These are phyloP conservation scores for Haplosporangium sp. DNA, from an alignment of 371 early-diverging fungal species.

Conservation along the genomic window DNA sequence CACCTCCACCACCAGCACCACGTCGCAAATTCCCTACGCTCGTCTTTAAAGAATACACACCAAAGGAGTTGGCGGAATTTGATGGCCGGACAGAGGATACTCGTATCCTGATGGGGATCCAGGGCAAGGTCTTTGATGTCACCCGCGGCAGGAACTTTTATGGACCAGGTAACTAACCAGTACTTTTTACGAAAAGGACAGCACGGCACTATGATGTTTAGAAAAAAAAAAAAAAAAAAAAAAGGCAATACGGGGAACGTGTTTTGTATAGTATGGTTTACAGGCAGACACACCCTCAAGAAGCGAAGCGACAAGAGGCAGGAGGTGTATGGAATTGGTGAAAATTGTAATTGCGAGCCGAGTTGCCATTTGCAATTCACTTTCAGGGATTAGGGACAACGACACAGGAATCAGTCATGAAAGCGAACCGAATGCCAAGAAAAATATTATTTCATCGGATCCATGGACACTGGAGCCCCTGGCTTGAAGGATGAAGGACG, in stretches of 20 bases:
- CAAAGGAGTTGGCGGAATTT: slow-evolving; percentile 71
- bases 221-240: neutral
- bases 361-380: too few relatives aligned
- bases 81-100: slow-evolving; percentile 61
- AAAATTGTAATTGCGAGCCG: too few relatives aligned
- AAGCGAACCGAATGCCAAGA: too few relatives aligned
- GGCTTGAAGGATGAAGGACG: too few relatives aligned
- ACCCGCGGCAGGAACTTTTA: slow-evolving; percentile 87
- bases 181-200: neutral
- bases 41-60: slow-evolving; percentile 69
- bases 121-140: slow-evolving; percentile 91
- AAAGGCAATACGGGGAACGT: neutral
- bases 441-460: too few relatives aligned
- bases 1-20: slow-evolving; percentile 33
- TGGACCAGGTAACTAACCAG: slow-evolving; percentile 78
- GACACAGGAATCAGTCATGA: too few relatives aligned
- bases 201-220: neutral
- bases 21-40: slow-evolving; percentile 50
- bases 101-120: slow-evolving; percentile 84
- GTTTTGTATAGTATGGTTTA: too few relatives aligned
- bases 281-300: too few relatives aligned
- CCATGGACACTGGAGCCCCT: too few relatives aligned
- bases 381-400: too few relatives aligned
- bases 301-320: too few relatives aligned
- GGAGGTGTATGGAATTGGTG: too few relatives aligned